Conservation (phyloP, 805 yeast genomes). For the Kurtzmaniella fragi region DNA sequence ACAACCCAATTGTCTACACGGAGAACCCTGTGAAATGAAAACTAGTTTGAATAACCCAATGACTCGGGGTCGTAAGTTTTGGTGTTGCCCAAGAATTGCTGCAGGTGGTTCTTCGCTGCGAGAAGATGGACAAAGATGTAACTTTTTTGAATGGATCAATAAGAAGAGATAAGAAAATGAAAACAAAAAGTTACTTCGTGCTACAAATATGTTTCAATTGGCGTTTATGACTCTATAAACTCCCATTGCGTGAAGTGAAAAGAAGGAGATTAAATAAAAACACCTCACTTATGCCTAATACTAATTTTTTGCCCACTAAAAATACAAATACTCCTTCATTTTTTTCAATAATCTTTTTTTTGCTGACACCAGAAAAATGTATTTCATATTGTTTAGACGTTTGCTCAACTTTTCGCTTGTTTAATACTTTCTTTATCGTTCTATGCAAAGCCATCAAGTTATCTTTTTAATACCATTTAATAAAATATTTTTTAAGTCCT, state of each 20-base stretch:
- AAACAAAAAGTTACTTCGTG: background rate
- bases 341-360: background rate
- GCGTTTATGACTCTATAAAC: constrained; percentile 2
- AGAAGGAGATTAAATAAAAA: constrained; percentile 1
- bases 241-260: background rate
- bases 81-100: constrained; percentile 22
- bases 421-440: too few species aligned
- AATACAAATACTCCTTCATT: constrained; percentile 1
- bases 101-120: constrained; percentile 2
- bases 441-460: too few species aligned
- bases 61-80: constrained; percentile 26
- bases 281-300: constrained; percentile 1
- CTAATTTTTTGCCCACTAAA: background rate
- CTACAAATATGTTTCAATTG: background rate
- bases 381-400: too few species aligned
- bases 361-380: too few species aligned
- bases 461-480: too few species aligned
- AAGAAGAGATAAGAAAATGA: background rate
- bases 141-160: constrained; percentile 5
- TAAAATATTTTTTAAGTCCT: background rate
- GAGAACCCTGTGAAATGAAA: constrained; percentile 19
- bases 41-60: constrained; percentile 19
- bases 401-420: too few species aligned
- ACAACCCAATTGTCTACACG: constrained; percentile 25
- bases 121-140: constrained; percentile 10